Percentiles rank a stretch among this genome's conserved stretches.
Evolutionary conservation across 2,329 filamentous ascomycete species (phyloP).

Genomic region (Aplosporella prunicola): DNA sequence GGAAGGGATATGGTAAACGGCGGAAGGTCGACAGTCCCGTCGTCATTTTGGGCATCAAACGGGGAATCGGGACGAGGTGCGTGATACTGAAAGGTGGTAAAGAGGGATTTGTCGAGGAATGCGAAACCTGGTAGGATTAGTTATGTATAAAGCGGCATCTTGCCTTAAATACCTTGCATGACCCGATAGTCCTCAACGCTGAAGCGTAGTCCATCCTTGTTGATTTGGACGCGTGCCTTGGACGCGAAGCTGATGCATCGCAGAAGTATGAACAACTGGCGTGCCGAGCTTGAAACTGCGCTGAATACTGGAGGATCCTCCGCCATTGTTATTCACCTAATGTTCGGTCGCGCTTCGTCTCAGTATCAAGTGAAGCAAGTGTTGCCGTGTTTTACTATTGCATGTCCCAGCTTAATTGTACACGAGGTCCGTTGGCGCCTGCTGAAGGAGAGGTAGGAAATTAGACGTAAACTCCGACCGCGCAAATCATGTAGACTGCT

Average conservation of each 20-base stretch:
- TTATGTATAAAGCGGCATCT: slow-evolving; percentile 3
- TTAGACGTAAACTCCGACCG: slow-evolving; percentile 95
- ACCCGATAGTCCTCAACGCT: slow-evolving; percentile 79
- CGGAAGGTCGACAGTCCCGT: slow-evolving; percentile 42
- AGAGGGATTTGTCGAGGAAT: slow-evolving; percentile 81
- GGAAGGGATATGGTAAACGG: slow-evolving; percentile 80
- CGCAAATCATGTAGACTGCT: slow-evolving; percentile 97
- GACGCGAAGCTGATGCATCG: slow-evolving; percentile 53
- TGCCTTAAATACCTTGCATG: slow-evolving; percentile 64
- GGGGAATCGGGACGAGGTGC: slow-evolving; percentile 21
- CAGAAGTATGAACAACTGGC: slow-evolving; percentile 59
- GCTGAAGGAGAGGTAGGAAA: slow-evolving; percentile 16
- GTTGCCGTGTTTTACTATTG: no score
- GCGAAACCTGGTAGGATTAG: slow-evolving; percentile 48
- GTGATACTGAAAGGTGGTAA: slow-evolving; percentile 73
- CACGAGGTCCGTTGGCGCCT: slow-evolving; percentile 24
- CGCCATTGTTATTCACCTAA: not conserved
- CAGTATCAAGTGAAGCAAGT: no score
- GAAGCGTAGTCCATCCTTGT: slow-evolving; percentile 75
- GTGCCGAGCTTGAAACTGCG: slow-evolving; percentile 67
- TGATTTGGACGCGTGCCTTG: slow-evolving; percentile 64
- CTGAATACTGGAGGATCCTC: slow-evolving; percentile 51
- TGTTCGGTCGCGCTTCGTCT: no score
- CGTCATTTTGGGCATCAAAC: slow-evolving; percentile 26
- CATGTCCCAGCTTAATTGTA: slow-evolving; percentile 25